Conservation (phyloP, 768 basidiomycete genomes). For the Phallus indusiatus region DNA sequence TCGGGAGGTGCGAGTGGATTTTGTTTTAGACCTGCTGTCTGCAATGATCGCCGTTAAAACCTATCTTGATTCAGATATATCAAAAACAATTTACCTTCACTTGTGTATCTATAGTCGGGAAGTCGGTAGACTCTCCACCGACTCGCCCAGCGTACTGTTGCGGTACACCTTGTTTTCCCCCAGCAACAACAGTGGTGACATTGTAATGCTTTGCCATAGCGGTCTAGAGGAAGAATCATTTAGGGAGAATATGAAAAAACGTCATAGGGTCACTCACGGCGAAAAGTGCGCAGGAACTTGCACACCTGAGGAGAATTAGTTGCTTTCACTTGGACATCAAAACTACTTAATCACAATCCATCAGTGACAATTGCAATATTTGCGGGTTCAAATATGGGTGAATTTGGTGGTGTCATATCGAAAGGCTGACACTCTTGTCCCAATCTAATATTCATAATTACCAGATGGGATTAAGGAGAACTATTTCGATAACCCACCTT, state of each 20-base stretch:
- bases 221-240: constrained; percentile 27
- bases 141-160: constrained; percentile 57
- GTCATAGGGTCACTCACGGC: constrained; percentile 17
- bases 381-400: constrained; percentile 38
- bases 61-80: not conserved
- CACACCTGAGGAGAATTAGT: constrained; percentile 11
- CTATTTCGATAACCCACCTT: constrained; percentile 9
- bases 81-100: constrained; percentile 33
- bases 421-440: constrained; percentile 29
- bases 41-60: not conserved
- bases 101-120: constrained; percentile 49
- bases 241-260: not conserved
- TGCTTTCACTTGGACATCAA: not conserved
- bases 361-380: constrained; percentile 49
- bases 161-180: constrained; percentile 34
- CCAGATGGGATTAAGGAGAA: not conserved
- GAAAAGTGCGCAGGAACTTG: constrained; percentile 21
- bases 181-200: constrained; percentile 47
- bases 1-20: constrained; percentile 48
- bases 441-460: constrained; percentile 13
- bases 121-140: constrained; percentile 53
- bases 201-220: constrained; percentile 53
- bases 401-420: constrained; percentile 27
- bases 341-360: constrained; percentile 43
- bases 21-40: constrained; percentile 46